Evolutionary conservation across 2,329 filamentous ascomycete species (phyloP).

Genomic region (Ophiostoma quercus): DNA sequence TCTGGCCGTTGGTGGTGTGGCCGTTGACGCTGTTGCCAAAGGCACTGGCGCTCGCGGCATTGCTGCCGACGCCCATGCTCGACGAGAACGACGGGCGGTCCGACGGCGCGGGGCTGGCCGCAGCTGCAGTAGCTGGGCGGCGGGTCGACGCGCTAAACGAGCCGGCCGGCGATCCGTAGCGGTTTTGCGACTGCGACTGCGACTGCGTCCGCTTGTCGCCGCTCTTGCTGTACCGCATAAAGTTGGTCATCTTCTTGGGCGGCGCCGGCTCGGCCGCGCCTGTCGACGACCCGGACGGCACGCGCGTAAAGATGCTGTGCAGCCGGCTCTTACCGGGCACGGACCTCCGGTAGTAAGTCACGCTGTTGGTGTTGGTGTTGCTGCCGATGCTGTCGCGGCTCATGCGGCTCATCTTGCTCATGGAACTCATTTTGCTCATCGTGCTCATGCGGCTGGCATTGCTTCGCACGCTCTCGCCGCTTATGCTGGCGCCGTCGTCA

Average conservation of each 20-base stretch:
- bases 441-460: conserved; percentile 8
- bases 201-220: not conserved
- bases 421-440: conserved; percentile 1
- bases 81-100: conserved; percentile 4
- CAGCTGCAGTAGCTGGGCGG: not conserved
- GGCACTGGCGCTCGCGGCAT: not conserved
- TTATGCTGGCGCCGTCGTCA: conserved; percentile 20
- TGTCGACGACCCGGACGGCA: conserved; percentile 15
- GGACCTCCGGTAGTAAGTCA: conserved; percentile 35
- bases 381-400: conserved; percentile 22
- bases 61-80: not conserved
- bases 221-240: conserved; percentile 24
- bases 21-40: not conserved
- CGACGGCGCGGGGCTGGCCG: conserved; percentile 9
- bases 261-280: not conserved
- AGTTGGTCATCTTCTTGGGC: conserved; percentile 25
- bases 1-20: not conserved
- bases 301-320: conserved; percentile 26
- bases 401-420: conserved; percentile 8
- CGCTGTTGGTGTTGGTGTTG: conserved; percentile 15
- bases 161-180: not conserved
- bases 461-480: conserved; percentile 20
- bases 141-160: not conserved
- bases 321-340: conserved; percentile 40
- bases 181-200: not conserved